phyloP scores from a whole-genome alignment of 2,329 filamentous ascomycete species.

The Lojkania enalia region DNA sequence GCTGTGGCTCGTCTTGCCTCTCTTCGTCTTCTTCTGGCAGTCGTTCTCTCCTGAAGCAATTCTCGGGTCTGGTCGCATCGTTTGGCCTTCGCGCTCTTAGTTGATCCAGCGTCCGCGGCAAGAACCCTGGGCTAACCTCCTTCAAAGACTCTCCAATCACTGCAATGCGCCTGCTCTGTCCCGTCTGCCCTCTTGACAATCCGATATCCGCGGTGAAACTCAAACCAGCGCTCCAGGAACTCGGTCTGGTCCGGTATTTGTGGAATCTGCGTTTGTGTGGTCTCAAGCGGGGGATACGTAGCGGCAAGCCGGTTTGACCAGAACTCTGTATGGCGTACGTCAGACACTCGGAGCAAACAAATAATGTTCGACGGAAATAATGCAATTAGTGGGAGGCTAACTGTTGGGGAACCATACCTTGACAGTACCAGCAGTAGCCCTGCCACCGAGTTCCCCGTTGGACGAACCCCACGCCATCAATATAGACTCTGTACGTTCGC shows the following conservation, averaged over 20 bases:
- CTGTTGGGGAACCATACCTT: slow-evolving; percentile 35
- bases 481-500: slow-evolving; percentile 50
- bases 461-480: slow-evolving; percentile 56
- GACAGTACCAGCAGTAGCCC: slow-evolving; percentile 57
- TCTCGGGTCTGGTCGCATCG: slow-evolving; percentile 33
- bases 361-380: no score
- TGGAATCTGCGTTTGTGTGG: slow-evolving; percentile 51
- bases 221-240: slow-evolving; percentile 53
- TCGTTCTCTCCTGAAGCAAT: slow-evolving; percentile 28
- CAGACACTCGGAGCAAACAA: no score
- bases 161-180: slow-evolving; percentile 48
- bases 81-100: slow-evolving; percentile 39
- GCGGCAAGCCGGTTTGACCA: slow-evolving; percentile 52
- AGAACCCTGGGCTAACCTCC: slow-evolving; percentile 51
- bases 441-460: slow-evolving; percentile 54
- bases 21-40: slow-evolving; percentile 30
- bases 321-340: slow-evolving; percentile 43
- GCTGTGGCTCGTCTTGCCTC: slow-evolving; percentile 27
- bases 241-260: slow-evolving; percentile 51
- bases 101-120: slow-evolving; percentile 53
- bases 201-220: slow-evolving; percentile 54
- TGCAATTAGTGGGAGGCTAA: no score
- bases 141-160: slow-evolving; percentile 53
- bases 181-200: slow-evolving; percentile 47
- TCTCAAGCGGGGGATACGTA: slow-evolving; percentile 47